Evolutionary conservation across 129 eudicot genomes (phyloP).

Genomic region (Glebionis coronaria): DNA sequence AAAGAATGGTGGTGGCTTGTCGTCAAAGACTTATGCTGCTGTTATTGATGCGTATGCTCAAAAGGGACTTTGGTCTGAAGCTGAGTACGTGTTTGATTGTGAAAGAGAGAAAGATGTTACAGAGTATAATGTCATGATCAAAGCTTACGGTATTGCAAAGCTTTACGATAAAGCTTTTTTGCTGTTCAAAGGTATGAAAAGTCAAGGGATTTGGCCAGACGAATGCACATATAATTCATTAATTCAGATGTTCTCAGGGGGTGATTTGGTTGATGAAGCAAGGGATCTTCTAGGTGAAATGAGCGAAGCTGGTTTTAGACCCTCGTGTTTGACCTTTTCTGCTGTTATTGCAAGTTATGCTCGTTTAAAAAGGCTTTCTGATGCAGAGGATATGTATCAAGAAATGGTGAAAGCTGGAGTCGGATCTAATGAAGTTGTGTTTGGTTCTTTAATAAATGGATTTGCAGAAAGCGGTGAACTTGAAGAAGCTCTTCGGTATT

Average conservation of each 20-base stretch:
- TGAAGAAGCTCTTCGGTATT: conserved; percentile 67
- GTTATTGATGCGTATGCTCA: conserved; percentile 73
- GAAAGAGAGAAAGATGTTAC: conserved; percentile 56
- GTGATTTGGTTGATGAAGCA: conserved; percentile 64
- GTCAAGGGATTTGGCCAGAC: conserved; percentile 82
- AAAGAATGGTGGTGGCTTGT: conserved; percentile 40
- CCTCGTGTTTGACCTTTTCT: conserved; percentile 63
- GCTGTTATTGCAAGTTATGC: conserved; percentile 56
- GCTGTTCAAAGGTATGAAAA: conserved; percentile 74
- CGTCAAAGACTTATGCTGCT: conserved; percentile 55
- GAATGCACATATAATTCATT: conserved; percentile 80
- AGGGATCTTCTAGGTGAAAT: conserved; percentile 57
- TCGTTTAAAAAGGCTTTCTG: conserved; percentile 44
- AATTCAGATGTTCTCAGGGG: conserved; percentile 71
- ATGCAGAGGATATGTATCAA: conserved; percentile 51
- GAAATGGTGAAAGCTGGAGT: conserved; percentile 58
- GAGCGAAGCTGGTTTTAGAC: conserved; percentile 56
- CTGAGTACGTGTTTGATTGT: conserved; percentile 57
- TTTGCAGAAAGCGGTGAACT: conserved; percentile 61
- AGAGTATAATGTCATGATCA: conserved; percentile 83
- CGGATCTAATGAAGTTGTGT: conserved; percentile 73
- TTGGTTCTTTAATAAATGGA: conserved; percentile 73
- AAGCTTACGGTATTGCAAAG: conserved; percentile 81
- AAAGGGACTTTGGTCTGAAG: conserved; percentile 87
- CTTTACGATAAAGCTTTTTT: conserved; percentile 67